Conservation (phyloP, 345 rosid genomes). For the Brassica rapa region DNA sequence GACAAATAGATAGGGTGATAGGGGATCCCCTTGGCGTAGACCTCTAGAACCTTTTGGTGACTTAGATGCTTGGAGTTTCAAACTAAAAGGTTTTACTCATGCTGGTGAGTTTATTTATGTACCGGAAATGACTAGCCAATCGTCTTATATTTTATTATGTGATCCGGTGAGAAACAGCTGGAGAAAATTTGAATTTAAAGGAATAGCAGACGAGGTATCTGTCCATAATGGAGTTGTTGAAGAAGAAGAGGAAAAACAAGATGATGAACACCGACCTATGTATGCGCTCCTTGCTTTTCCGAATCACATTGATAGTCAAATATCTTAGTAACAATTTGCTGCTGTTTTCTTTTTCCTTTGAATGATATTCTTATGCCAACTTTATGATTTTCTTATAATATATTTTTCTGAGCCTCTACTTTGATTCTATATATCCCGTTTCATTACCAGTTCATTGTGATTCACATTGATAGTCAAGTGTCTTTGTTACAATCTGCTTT, state of each 20-base stretch:
- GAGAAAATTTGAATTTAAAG: not conserved
- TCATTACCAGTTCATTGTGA: too few relatives aligned
- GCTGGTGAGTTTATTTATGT: not conserved
- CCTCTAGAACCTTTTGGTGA: not conserved
- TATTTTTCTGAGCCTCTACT: not conserved
- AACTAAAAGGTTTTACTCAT: not conserved
- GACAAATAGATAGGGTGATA: too few relatives aligned
- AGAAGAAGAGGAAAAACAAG: too few relatives aligned
- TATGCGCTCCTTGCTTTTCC: not conserved
- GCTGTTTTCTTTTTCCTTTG: not conserved
- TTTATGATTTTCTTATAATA: not conserved
- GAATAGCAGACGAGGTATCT: not conserved
- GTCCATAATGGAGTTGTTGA: not conserved
- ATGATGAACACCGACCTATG: not conserved
- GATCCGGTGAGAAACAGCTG: not conserved
- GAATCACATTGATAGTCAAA: not conserved
- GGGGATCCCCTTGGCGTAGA: too few relatives aligned
- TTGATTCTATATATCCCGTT: not conserved
- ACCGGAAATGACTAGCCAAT: not conserved
- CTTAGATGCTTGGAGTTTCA: conserved; percentile 1
- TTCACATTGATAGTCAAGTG: too few relatives aligned
- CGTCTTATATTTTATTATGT: not conserved
- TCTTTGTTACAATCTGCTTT: too few relatives aligned
- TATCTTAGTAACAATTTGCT: not conserved
- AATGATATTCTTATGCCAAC: not conserved